A percentile compares a stretch with the other conserved stretches of the same genome.
These are phyloP conservation scores for Trametes polyzona DNA, from an alignment of 1,284 basidiomycete genomes.

Conservation along the genomic window DNA sequence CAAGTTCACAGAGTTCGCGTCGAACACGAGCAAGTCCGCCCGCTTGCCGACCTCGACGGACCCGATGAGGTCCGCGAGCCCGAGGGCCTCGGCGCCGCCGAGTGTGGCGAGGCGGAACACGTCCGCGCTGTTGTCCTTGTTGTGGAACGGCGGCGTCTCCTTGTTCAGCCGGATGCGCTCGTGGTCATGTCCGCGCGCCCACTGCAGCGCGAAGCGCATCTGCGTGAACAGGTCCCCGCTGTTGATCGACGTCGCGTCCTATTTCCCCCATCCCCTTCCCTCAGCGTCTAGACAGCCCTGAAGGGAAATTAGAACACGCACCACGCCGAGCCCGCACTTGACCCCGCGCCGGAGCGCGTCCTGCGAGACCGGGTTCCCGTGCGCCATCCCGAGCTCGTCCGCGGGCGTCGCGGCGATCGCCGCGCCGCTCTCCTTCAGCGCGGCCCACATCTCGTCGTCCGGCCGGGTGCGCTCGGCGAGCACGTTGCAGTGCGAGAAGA, in stretches of 20 bases:
- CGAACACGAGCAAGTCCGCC: constrained; percentile 39
- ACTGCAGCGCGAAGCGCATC: constrained; percentile 39
- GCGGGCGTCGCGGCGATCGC: constrained; percentile 38
- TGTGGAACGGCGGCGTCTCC: constrained; percentile 28
- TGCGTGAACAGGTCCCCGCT: constrained; percentile 40
- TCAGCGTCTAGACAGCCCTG: not conserved
- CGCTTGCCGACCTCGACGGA: constrained; percentile 40
- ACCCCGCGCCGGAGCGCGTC: constrained; percentile 38
- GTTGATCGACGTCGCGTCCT: constrained; percentile 37
- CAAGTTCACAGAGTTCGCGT: constrained; percentile 36
- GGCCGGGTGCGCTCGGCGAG: constrained; percentile 32
- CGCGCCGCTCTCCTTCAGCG: constrained; percentile 34
- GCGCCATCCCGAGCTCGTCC: constrained; percentile 41
- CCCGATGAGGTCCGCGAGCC: constrained; percentile 34
- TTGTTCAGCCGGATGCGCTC: constrained; percentile 27
- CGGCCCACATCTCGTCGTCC: constrained; percentile 37
- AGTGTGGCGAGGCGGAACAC: constrained; percentile 39
- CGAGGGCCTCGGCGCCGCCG: constrained; percentile 39
- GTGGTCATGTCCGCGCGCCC: constrained; percentile 35
- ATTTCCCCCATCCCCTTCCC: not conserved
- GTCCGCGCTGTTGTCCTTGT: constrained; percentile 33
- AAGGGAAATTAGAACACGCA: constrained; percentile 11
- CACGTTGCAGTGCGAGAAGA: constrained; percentile 41
- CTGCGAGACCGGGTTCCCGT: constrained; percentile 37
- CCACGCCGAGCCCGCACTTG: constrained; percentile 38